Evolutionary conservation across 345 rosid species (phyloP).

Genomic region (Salix dunnii): DNA sequence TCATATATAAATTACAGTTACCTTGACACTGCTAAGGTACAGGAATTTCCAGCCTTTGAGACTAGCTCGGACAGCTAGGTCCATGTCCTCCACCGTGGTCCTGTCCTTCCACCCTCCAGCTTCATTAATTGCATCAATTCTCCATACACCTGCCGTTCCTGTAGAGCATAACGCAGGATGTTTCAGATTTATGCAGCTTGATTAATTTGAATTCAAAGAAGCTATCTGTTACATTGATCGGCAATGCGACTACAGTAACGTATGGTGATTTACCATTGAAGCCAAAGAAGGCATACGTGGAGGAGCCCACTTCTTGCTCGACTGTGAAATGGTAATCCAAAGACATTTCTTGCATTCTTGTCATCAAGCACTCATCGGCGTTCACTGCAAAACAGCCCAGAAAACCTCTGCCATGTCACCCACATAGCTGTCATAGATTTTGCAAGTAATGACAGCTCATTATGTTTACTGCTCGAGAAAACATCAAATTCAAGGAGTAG

Average conservation of each 20-base stretch:
- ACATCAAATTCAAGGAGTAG: conserved; percentile 9
- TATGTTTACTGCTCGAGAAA: not conserved
- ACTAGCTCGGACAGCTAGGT: conserved; percentile 93
- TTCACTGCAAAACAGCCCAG: conserved; percentile 52
- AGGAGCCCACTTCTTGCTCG: conserved; percentile 97
- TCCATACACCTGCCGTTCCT: conserved; percentile 99
- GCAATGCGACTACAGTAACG: not conserved
- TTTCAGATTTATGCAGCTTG: no score
- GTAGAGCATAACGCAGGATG: conserved; percentile 1
- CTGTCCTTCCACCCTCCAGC: conserved; percentile 99
- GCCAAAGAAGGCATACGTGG: conserved; percentile 89
- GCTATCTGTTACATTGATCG: no score
- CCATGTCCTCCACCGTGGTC: conserved; percentile 99
- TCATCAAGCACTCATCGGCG: conserved; percentile 91
- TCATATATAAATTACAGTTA: conserved; percentile 11
- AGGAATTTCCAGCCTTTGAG: conserved; percentile 95
- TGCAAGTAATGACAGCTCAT: not conserved
- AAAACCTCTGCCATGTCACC: conserved; percentile 13
- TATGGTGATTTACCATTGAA: conserved; percentile 60
- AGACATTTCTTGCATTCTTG: conserved; percentile 99
- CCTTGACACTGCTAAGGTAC: conserved; percentile 69
- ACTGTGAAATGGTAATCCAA: conserved; percentile 90
- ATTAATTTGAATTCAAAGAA: no score
- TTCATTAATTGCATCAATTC: conserved; percentile 77
- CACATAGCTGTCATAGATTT: conserved; percentile 28